Evolutionary conservation across 345 rosid species (phyloP), one percentile per base, ranked within the genome.

Genomic region (Salix viminalis): DNA sequence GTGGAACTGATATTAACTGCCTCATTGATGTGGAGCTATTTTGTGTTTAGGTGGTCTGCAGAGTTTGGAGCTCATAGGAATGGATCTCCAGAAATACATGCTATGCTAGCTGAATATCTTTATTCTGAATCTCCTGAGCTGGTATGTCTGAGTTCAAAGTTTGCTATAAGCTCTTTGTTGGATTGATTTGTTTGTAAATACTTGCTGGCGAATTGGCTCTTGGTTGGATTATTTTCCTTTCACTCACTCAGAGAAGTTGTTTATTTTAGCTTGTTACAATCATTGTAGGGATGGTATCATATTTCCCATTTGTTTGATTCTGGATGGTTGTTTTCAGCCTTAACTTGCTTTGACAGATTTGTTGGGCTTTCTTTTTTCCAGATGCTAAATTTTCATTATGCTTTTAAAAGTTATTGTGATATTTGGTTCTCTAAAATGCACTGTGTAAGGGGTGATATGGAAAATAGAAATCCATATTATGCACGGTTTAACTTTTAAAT

Each of bases 101-200:
- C 79, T 67, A 93, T 93, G 97, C 87, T 93, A 58, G 99, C 90
- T 11, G 99, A 93, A 82, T 95, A 91, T 81, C 50, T 95, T 68
- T 93, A 88, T 83, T 89, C 97, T 8, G 92, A 96, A 84, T 93
- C 90, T 72, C 97, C 97, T 69, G 99, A 96, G 78, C 84, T 87
- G 89, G 99, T 96, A 89, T 42, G 92, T 82, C 69, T 79, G 72
- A 79, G 67, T 28, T 48, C 64, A 77, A 73, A 36, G 71, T 67
- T 30, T 12, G 24, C 6, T n/a, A 52, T 58, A n/a, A 56, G 24
- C 15, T 71, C 50, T 54, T 34, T 21, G 26, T 65, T 19, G 76
- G 23, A 67, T 37, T 21, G 70, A n/a, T 37, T 69, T 7, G n/a
- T 24, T 44, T 26, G 16, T 69, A 69, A 44, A 24, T 11, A 41